Evolutionary conservation across 768 basidiomycete genomes (phyloP), one percentile per base, ranked within the genome.

Genomic region (Pleurotus djamor): DNA sequence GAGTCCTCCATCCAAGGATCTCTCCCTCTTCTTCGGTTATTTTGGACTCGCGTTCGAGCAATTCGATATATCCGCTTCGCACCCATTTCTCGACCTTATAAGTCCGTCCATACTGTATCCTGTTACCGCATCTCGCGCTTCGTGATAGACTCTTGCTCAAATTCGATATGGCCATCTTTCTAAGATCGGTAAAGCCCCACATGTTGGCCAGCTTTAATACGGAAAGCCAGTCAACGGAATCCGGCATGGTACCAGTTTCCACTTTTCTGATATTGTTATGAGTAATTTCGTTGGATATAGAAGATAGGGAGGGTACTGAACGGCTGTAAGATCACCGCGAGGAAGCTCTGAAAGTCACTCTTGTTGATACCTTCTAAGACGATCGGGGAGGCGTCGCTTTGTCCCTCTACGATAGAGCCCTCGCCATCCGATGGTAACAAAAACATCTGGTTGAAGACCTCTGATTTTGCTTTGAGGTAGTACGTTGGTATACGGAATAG

Each of bases 401-500:
- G 4, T 43, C 54, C 54, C 41, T 56, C 54, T 28, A 28, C 21
- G 4, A n/a, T 37, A 5, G 17, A 9, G 14, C 14, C 33, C 8
- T 44, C 54, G 8, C n/a, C 16, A 10, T 14, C 36, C 5, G 54
- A 28, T 6, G 38, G 54, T 28, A n/a, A 9, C 17, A 17, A 3
- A n/a, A 78, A 75, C 65, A 74, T 70, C 7, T 71, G 56, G 13
- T 63, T 63, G 63, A 79, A 76, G 2, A 77, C 67, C 4, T 68
- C 67, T 0, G 76, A 78, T 45, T 69, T 67, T 14, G 67, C 65
- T 35, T 68, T 63, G 34, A 80, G 72, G 32, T 71, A 67, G 28
- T 69, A 65, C 12, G 69, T 67, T 14, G 76, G 77, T 8, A 79
- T 66, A 58, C 74, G 74, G 69, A 78, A 79, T 28, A 76, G 59